Conservation (phyloP, 768 basidiomycete genomes). For the Mycena amicta region DNA sequence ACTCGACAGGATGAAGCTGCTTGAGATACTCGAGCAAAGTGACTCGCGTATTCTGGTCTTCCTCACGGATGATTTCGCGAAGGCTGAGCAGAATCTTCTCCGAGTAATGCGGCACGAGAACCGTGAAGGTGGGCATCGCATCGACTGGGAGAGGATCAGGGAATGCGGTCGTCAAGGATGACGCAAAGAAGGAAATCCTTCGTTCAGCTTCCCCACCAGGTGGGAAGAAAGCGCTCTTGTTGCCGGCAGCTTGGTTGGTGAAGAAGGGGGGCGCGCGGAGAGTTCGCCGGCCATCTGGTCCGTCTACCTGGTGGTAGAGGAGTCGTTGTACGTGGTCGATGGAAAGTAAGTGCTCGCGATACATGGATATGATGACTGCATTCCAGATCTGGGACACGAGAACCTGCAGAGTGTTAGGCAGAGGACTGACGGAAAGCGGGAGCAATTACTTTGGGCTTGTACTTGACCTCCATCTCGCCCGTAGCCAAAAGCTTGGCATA, state of each 20-base stretch:
- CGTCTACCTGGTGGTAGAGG: conserved; percentile 95
- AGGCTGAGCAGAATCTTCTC: conserved; percentile 97
- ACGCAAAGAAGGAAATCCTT: conserved; percentile 98
- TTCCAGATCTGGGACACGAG: conserved; percentile 99
- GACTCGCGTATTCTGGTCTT: conserved; percentile 94
- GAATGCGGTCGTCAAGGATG: conserved; percentile 92
- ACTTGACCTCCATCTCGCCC: conserved; percentile 98
- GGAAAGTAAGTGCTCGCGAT: conserved; percentile 95
- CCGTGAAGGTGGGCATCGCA: conserved; percentile 99
- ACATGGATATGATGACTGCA: conserved; percentile 99
- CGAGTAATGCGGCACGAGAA: conserved; percentile 97
- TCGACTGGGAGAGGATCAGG: conserved; percentile 96
- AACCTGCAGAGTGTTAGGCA: conserved; percentile 46
- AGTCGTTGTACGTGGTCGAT: conserved; percentile 98
- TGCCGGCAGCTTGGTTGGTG: conserved; percentile 81
- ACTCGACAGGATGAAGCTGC: conserved; percentile 96
- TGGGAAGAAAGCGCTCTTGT: conserved; percentile 89
- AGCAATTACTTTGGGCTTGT: conserved; percentile 85
- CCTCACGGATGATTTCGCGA: conserved; percentile 97
- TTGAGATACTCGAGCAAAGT: conserved; percentile 97
- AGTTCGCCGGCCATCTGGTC: conserved; percentile 84
- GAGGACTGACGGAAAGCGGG: neutral
- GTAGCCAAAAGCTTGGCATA: conserved; percentile 97
- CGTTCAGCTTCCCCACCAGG: conserved; percentile 93
- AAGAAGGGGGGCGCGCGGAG: conserved; percentile 98